Base-by-base conservation (phyloP, 2,329 filamentous ascomycete species). In the Graphilbum fragrans region DNA sequence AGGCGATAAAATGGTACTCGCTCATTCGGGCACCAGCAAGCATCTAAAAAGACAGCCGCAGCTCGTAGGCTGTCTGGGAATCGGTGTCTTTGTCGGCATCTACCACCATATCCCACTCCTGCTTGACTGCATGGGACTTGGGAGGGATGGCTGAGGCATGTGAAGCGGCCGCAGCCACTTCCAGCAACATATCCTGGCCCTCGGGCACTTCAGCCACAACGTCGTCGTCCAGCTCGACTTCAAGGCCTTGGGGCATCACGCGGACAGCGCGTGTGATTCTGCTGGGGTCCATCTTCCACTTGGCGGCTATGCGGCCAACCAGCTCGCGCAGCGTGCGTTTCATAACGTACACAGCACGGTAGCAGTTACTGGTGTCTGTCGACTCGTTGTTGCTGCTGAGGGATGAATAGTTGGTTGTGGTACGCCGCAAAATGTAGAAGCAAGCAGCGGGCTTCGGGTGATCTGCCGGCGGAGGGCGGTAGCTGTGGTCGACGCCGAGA, bases 181-280 rank as follows among this genome's bases (percentile, higher is more conserved):
- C 80, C 43, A 84, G 70, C 44, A 80, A 74, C 82, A 96, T 92
- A 54, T 94, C 90, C 59, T 96, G 86, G 25, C 87, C 88, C 62
- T 98, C 92, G 2, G 78, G 74, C 40, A 96, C 67, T 58, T 90
- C 82, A 35, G 74, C 74, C 25, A 96, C 76, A 37, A 93, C 80
- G 47, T 95, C 87, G 54, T 96, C 87, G 53, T 96, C 92, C 52
- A 96, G 73, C 54, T 93, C 77, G 42, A 96, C 78, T 53, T 87
- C 78, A 2, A 95, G 63, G 0, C 86, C 86, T 48, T 79, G 78
- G 14, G 78, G 69, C 34, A 85, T 80, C 41, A 87, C 67, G 43
- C 78, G 84, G 5, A 94, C 67, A 1, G 80, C 80, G 29, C 82
- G 79, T 1, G 78, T 64, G 8, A 95, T 75, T 46, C 74, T 77